Evolutionary conservation across 768 basidiomycete genomes (phyloP).

Genomic region (Hemileccinum rubropunctum): DNA sequence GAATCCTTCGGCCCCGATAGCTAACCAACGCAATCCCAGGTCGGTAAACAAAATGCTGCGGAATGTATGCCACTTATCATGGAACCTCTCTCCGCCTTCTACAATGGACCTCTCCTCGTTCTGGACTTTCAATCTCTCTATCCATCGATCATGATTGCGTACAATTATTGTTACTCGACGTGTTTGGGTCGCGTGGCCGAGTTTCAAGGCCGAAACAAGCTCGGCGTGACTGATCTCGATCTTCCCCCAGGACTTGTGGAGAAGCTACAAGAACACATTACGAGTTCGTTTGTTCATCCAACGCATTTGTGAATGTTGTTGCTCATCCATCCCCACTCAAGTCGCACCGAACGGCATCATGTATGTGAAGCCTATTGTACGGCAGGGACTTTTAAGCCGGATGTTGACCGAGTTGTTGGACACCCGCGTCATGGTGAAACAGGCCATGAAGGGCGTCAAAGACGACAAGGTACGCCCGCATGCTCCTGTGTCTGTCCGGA

Average conservation of each 20-base stretch:
- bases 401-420: conserved; percentile 93
- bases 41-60: conserved; percentile 93
- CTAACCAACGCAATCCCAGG: conserved; percentile 44
- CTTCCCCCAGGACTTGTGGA: conserved; percentile 66
- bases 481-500: neutral
- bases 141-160: conserved; percentile 97
- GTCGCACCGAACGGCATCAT: conserved; percentile 96
- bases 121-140: conserved; percentile 97
- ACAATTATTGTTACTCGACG: conserved; percentile 97
- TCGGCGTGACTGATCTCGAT: conserved; percentile 78
- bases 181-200: conserved; percentile 85
- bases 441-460: conserved; percentile 83
- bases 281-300: conserved; percentile 44
- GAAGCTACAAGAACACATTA: conserved; percentile 72
- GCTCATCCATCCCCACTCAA: conserved; percentile 28
- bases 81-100: conserved; percentile 92
- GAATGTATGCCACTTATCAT: conserved; percentile 95
- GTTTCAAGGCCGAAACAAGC: conserved; percentile 86
- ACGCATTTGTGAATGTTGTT: neutral
- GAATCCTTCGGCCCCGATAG: neutral
- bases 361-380: conserved; percentile 82
- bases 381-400: conserved; percentile 81
- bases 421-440: conserved; percentile 97
- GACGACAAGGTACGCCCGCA: conserved; percentile 63
- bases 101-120: conserved; percentile 88